Evolutionary conservation across 2,329 filamentous ascomycete genomes (phyloP), one percentile per base, ranked within the genome.

Genomic region (Exserohilum turcica): DNA sequence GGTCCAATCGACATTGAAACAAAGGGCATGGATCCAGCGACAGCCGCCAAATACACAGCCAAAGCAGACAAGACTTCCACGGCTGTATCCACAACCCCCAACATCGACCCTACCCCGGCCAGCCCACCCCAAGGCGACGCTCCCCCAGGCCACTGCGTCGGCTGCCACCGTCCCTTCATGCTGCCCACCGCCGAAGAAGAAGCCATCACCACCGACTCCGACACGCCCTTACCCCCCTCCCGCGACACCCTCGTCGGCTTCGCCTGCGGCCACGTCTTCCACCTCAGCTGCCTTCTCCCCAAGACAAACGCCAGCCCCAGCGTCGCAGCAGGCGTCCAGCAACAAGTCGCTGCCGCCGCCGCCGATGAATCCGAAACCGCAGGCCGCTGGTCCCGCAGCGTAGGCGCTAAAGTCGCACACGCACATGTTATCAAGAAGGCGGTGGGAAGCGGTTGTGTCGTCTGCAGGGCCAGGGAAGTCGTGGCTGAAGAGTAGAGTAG

Each of bases 381-480:
- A 3, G 77, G 73, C 13, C 73, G 74, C 21, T 74, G 71, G 68
- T 81, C 83, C 6, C 81, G 87, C 51, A 90, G 88, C 47, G 86
- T 97, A 6, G 90, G 91, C 5, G 70, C 65, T 6, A 74, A 74
- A 52, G 70, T 74, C 5, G 68, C 70, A 39, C 70, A 74, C 89
- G 54, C 97, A 81, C n/a, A 97, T 90, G 65, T 96, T 86, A n/a
- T 86, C 84, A 52, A 87, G 89, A 70, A 96, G 89, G 75, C 92
- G 93, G 85, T 81, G 6, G 79, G 79, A 40, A 77, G 60, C n/a
- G 67, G 71, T 0, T 71, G 70, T 58, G 69, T 79, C n/a, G 65
- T 73, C 27, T 72, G 67, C 55, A 59, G 66, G 12, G 69, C 66
- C 52, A 56, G 63, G 44, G 52, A 76, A 68, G 48, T 65, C 16